phyloP scores from a whole-genome alignment of 2,329 filamentous ascomycete species.

The Phialemonium atrogriseum region DNA sequence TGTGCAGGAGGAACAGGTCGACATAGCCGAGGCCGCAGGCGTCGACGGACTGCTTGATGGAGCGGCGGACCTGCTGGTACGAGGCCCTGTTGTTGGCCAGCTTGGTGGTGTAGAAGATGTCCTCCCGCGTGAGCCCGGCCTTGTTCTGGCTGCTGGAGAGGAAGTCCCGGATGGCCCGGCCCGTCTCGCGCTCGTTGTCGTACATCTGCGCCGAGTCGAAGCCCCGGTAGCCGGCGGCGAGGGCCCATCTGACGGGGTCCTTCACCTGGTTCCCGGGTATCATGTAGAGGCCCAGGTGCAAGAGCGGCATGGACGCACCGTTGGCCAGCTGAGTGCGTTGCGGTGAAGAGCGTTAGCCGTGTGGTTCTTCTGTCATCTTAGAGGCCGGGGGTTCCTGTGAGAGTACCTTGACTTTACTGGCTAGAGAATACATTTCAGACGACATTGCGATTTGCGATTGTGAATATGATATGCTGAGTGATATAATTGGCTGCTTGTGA shows the following conservation, averaged over 20 bases:
- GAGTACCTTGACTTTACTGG: too few relatives aligned
- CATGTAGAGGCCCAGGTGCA: constrained; percentile 69
- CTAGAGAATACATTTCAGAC: too few relatives aligned
- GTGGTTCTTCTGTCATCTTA: too few relatives aligned
- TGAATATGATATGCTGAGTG: too few relatives aligned
- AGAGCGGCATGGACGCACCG: constrained; percentile 58
- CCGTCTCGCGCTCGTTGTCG: constrained; percentile 63
- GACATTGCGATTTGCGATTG: too few relatives aligned
- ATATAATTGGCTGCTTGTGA: too few relatives aligned
- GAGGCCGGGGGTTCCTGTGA: too few relatives aligned
- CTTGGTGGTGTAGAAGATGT: constrained; percentile 77
- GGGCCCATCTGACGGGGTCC: constrained; percentile 47
- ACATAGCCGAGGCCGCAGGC: constrained; percentile 64
- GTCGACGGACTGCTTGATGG: constrained; percentile 57
- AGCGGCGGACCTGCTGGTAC: constrained; percentile 59
- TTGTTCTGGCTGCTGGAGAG: constrained; percentile 39
- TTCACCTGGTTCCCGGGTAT: constrained; percentile 55
- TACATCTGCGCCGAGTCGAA: constrained; percentile 49
- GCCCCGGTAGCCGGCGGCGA: constrained; percentile 43
- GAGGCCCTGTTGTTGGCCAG: constrained; percentile 55
- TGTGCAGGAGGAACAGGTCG: constrained; percentile 73
- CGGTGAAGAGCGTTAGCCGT: too few relatives aligned
- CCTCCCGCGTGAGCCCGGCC: constrained; percentile 48
- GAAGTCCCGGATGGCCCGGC: constrained; percentile 53
- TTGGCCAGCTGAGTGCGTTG: constrained; percentile 45